phyloP scores from a whole-genome alignment of 2,329 filamentous ascomycete genomes.

The Trichophyton simii region DNA sequence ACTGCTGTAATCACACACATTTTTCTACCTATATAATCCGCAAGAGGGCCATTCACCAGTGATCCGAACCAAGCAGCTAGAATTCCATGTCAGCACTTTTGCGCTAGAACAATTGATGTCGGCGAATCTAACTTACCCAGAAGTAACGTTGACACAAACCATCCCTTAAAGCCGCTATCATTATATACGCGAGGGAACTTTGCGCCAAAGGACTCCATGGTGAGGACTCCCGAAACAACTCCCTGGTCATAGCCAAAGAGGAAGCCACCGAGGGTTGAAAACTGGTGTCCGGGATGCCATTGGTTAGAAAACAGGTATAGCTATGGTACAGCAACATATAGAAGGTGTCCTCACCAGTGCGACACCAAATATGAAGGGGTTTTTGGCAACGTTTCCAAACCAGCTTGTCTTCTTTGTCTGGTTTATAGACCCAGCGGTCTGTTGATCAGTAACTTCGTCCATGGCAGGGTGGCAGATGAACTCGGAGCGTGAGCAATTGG shows the following conservation, averaged over 20 bases:
- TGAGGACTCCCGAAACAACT: constrained; percentile 37
- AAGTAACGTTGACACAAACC: constrained; percentile 41
- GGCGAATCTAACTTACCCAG: constrained; percentile 22
- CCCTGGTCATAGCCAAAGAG: constrained; percentile 42
- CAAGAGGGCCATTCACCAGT: constrained; percentile 36
- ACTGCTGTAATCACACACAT: constrained; percentile 41
- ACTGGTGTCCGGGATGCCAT: constrained; percentile 16
- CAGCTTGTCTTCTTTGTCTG: background rate
- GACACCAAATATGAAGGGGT: constrained; percentile 36
- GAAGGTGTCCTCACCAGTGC: constrained; percentile 25
- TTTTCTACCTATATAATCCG: constrained; percentile 41
- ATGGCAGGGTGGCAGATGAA: background rate
- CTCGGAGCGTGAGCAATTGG: background rate
- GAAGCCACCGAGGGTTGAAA: constrained; percentile 33
- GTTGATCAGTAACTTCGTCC: background rate
- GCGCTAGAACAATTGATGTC: background rate
- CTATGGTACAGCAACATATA: constrained; percentile 1
- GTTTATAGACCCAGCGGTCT: background rate
- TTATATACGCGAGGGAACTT: constrained; percentile 30
- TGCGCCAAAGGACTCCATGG: constrained; percentile 36
- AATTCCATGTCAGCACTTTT: background rate
- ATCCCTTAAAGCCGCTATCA: constrained; percentile 39
- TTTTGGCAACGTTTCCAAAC: constrained; percentile 20
- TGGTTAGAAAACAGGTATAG: constrained; percentile 4
- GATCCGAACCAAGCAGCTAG: constrained; percentile 40